Evolutionary conservation across 805 yeast species (phyloP), one percentile per base, ranked within the genome.

Genomic region (Myxozyma geophila): DNA sequence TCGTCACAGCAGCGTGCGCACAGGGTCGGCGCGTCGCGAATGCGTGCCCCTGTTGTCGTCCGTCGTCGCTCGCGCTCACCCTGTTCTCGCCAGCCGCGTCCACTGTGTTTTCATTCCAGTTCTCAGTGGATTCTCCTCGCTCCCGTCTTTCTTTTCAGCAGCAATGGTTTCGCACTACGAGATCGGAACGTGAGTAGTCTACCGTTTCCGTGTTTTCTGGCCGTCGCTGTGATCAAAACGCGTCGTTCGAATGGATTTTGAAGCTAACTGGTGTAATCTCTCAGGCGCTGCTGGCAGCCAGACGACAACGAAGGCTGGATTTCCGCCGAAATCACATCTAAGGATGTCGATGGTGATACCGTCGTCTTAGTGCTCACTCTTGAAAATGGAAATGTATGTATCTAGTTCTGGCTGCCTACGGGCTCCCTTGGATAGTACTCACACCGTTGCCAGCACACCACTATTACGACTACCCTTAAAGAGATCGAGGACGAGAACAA

Each of bases 271-370:
- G 33, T 23, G 12, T 3, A 40, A 15, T 39, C n/a, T 35, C 37
- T n/a, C 52, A 77, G 79, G 53, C 78, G 80, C 70, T 88, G 93
- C 78, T 89, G 96, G 96, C 83, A 85, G 70, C 92, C 91, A 17
- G 92, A 89, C 74, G 85, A 83, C 56, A 77, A 80, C 50, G 80
- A 82, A 66, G 96, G 95, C 23, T 89, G 93, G 92, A 77, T 87
- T 28, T 89, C 90, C 28, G 89, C 87, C 49, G 84, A 83, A 58
- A 86, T 88, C 57, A 78, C 78, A 33, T 76, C 77, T 59, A 79
- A 79, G 56, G 75, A 77, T 33, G 75, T 80, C 23, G 76, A 74
- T 53, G 82, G 77, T 62, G 76, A 76, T 64, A 83, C 82, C 70
- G 81, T 81, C 65, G 74, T 76, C 47, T 75, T 89, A 55, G 82